Percentiles rank a stretch among this genome's conserved stretches.
These are phyloP conservation scores for Cystobasidium ongulense DNA, from an alignment of 768 basidiomycete genomes.

Conservation along the genomic window DNA sequence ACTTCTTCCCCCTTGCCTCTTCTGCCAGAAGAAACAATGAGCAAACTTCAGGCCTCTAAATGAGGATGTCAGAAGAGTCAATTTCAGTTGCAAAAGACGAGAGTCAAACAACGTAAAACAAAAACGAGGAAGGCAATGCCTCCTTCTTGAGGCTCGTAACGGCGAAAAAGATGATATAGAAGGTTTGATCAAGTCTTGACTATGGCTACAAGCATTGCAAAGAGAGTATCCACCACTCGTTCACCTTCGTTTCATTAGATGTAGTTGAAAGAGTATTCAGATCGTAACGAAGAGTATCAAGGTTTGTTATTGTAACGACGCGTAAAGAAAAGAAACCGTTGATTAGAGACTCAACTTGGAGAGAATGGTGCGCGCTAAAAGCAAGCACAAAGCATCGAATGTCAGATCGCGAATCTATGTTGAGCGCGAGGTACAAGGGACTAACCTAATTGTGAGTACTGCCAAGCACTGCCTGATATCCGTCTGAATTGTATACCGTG, in stretches of 20 bases:
- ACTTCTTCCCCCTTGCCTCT: no score
- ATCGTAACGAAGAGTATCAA: neutral
- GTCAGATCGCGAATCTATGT: no score
- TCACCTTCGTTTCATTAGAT: neutral
- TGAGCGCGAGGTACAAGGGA: no score
- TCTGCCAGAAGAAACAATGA: no score
- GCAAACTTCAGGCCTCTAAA: no score
- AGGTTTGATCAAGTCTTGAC: neutral
- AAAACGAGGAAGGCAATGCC: neutral
- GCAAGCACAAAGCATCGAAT: neutral
- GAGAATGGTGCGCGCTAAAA: constrained; percentile 28
- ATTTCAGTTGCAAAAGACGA: no score
- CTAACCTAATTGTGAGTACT: constrained; percentile 81
- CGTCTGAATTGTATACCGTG: constrained; percentile 94
- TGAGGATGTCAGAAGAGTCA: no score
- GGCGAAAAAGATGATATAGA: neutral
- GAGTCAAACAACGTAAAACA: no score
- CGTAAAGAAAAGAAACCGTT: neutral
- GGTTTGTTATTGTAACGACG: neutral
- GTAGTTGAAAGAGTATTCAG: neutral
- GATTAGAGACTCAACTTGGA: constrained; percentile 12
- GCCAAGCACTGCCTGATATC: constrained; percentile 84
- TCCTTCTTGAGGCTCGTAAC: neutral
- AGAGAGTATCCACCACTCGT: neutral
- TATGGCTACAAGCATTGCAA: neutral